Evolutionary conservation across 2,329 filamentous ascomycete genomes (phyloP).

Genomic region (Paramyrothecium sp.): DNA sequence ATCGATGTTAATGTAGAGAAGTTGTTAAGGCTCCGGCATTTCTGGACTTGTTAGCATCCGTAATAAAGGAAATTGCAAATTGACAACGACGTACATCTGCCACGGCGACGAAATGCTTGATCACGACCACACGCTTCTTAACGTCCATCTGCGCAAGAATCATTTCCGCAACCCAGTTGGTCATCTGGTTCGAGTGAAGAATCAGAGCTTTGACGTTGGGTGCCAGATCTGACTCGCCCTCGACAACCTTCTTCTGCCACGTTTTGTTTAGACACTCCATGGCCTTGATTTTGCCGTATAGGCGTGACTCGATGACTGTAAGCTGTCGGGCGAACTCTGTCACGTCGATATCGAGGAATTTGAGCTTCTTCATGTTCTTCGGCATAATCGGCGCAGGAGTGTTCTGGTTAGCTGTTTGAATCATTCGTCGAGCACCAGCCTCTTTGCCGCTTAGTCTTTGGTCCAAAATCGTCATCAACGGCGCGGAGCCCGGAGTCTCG

Average conservation of each 20-base stretch:
- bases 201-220: conserved; percentile 96
- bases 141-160: conserved; percentile 92
- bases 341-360: conserved; percentile 95
- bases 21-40: conserved; percentile 92
- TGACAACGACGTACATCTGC: conserved; percentile 71
- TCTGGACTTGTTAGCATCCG: conserved; percentile 47
- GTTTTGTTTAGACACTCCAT: conserved; percentile 98
- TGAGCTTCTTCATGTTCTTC: conserved; percentile 99
- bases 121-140: conserved; percentile 93
- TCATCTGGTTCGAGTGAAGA: conserved; percentile 96
- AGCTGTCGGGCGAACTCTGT: conserved; percentile 96
- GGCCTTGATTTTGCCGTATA: conserved; percentile 94
- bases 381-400: conserved; percentile 88
- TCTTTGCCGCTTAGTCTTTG: conserved; percentile 88
- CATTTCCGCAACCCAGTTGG: conserved; percentile 99
- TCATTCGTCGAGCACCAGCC: conserved; percentile 77
- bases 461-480: conserved; percentile 83
- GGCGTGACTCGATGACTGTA: conserved; percentile 91
- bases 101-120: conserved; percentile 96
- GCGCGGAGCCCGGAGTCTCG: conserved; percentile 83
- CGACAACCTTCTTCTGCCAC: conserved; percentile 92
- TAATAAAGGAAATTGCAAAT: not conserved
- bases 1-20: conserved; percentile 97
- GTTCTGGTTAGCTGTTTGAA: conserved; percentile 80
- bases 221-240: conserved; percentile 80